Percentiles rank a stretch among this genome's conserved stretches.
phyloP scores from a whole-genome alignment of 2,329 filamentous ascomycete species.

The Beauveria scarabaeidicola region DNA sequence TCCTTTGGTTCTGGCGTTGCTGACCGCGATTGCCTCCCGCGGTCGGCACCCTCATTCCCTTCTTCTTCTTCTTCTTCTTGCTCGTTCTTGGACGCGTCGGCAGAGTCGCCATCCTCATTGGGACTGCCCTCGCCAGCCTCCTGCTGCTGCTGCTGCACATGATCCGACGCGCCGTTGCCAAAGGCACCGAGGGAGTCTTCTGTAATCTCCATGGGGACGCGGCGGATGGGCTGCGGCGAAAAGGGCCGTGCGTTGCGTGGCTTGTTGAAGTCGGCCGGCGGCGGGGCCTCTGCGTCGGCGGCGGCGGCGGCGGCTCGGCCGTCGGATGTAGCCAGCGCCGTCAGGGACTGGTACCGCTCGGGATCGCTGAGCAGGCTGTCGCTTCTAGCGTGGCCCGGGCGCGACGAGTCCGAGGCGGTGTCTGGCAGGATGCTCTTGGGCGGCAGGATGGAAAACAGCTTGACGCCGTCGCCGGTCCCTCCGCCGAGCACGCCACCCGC shows the following conservation, averaged over 20 bases:
- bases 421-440: conserved; percentile 56
- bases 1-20: not conserved
- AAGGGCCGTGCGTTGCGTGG: conserved; percentile 49
- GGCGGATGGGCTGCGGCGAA: conserved; percentile 45
- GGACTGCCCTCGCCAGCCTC: conserved; percentile 11
- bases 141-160: not conserved
- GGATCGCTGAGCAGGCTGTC: conserved; percentile 48
- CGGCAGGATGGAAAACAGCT: conserved; percentile 57
- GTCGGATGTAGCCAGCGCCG: conserved; percentile 32
- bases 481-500: conserved; percentile 20
- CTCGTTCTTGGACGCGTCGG: conserved; percentile 13
- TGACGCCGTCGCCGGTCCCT: conserved; percentile 28
- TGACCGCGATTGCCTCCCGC: conserved; percentile 4
- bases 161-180: not conserved
- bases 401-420: conserved; percentile 30
- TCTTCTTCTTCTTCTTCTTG: conserved; percentile 9
- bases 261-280: conserved; percentile 45
- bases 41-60: conserved; percentile 15
- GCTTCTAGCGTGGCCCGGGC: conserved; percentile 33
- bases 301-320: not conserved
- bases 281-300: conserved; percentile 38
- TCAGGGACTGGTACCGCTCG: conserved; percentile 50
- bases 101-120: conserved; percentile 14
- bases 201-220: conserved; percentile 32
- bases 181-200: conserved; percentile 28